Base-by-base conservation (phyloP, 805 yeast species). In the Candida maesae region DNA sequence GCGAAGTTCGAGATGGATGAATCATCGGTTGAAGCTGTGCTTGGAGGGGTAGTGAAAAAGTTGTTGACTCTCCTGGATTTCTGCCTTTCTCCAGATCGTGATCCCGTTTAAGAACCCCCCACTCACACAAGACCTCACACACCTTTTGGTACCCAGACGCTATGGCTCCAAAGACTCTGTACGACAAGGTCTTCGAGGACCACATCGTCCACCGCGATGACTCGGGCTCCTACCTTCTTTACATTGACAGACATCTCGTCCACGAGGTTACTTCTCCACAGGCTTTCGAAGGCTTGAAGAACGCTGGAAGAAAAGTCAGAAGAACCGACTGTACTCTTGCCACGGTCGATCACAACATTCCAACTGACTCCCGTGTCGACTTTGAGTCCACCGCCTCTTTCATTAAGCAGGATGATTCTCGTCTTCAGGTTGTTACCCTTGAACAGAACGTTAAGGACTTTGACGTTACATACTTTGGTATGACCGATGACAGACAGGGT, bases 201-300 rank as follows among this genome's bases (percentile, higher is more conserved):
- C 98, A 93, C 62, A 70, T 91, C 44, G 99, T 93, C 51, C 90
- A 89, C 67, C 73, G 79, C 59, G 95, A 88, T 54, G 91, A 86
- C 39, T 78, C 87, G 26, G 95, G 95, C 20, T 89, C 96, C 16
- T 83, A 76, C 60, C 73, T 93, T 48, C 67, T 93, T 46, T 93
- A 87, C 66, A 91, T 93, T 45, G 99, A 93, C 68, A 86, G 99
- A 68, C 99, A 93, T 66, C 73, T 93, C 53, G 96, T 93, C 37
- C 99, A 93, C 65, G 99, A 93, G 69, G 99, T 93, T 39, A 93
- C 99, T 2, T 91, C 98, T 21, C 99, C 99, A 26, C 99, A 93
- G 67, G 99, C 99, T 10, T 93, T 93, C 60, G 99, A 93, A 69
- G 99, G 99, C 37, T 76, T 93, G 56, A 76, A 73, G 49, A 84